Percentiles rank a stretch among this genome's conserved stretches.
Evolutionary conservation across 331 rosid species (phyloP).

Genomic region (Rosa hybrid): DNA sequence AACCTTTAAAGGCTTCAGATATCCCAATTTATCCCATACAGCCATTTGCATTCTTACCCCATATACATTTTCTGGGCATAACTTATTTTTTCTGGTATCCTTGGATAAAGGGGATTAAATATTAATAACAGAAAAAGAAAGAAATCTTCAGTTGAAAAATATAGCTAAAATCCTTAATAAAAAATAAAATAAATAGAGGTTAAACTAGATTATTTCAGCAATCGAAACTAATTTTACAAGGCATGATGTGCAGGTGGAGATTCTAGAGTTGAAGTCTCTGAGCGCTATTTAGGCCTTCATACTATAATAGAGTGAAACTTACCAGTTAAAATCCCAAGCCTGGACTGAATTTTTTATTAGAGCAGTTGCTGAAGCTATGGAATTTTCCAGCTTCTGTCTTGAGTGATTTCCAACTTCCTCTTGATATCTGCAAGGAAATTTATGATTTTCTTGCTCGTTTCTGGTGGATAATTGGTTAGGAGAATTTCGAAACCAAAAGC

Average conservation of each 20-base stretch:
- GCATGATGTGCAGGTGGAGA: neutral
- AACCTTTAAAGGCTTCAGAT: neutral
- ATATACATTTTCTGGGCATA: neutral
- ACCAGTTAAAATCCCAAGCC: too few species aligned
- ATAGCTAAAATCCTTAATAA: neutral
- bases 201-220: neutral
- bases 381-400: too few species aligned
- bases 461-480: too few species aligned
- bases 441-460: too few species aligned
- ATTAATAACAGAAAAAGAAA: neutral
- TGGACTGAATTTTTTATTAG: neutral
- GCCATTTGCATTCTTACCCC: neutral
- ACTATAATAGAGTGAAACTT: too few species aligned
- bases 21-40: neutral
- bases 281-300: neutral
- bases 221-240: neutral
- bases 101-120: neutral
- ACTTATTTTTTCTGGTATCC: neutral
- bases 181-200: neutral
- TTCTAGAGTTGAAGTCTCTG: neutral
- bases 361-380: too few species aligned
- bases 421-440: too few species aligned
- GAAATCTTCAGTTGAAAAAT: neutral
- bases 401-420: too few species aligned
- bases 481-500: too few species aligned